Evolutionary conservation across 139 green algal genomes (phyloP), one percentile per base, ranked within the genome.

Genomic region (Chlamydomonas sphaeroides): DNA sequence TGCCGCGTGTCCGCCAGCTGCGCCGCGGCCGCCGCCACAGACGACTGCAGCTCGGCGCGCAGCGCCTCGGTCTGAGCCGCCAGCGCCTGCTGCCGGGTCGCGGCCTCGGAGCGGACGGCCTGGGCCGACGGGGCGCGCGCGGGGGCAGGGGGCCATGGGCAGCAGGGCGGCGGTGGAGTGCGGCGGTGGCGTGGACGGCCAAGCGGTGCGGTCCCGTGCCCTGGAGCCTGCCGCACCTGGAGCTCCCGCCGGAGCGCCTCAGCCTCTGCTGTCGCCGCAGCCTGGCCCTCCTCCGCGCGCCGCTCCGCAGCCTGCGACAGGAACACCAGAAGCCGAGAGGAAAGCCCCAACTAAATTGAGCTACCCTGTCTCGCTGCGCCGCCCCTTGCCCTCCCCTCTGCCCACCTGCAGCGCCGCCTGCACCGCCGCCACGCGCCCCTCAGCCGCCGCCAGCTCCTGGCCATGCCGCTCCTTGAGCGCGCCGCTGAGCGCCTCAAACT

Each of bases 361-460:
- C 45, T 20, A 51, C 10, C 45, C 45, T 14, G 8, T 51, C 45
- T 14, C 45, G 45, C 10, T 51, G 45, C 45, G 45, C 45, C 45
- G 45, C 18, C n/a, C 45, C 45, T 10, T 53, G 45, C 45, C 61
- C 14, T 21, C 65, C 21, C 6, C 65, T 49, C 14, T 39, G 30
- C n/a, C n/a, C 41, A 81, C 74, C 74, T 71, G 30, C 41, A 81
- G 41, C 36, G 39, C 74, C 59, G 1, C 20, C n/a, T 4, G 3
- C 41, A 71, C 25, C 18, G 48, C 74, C 7, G n/a, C 32, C 35
- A 70, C 41, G n/a, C 61, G 39, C 7, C 0, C 28, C 20, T 38
- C 25, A 20, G 74, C 74, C n/a, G 59, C 74, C 61, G 20, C n/a
- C 74, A 81, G 14, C 61, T 81, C 41, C 21, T 25, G n/a, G 20